A percentile compares a stretch with the other conserved stretches of the same genome.
Evolutionary conservation across 148 eudicot species (phyloP).

Genomic region (Chenopodium suecicum): DNA sequence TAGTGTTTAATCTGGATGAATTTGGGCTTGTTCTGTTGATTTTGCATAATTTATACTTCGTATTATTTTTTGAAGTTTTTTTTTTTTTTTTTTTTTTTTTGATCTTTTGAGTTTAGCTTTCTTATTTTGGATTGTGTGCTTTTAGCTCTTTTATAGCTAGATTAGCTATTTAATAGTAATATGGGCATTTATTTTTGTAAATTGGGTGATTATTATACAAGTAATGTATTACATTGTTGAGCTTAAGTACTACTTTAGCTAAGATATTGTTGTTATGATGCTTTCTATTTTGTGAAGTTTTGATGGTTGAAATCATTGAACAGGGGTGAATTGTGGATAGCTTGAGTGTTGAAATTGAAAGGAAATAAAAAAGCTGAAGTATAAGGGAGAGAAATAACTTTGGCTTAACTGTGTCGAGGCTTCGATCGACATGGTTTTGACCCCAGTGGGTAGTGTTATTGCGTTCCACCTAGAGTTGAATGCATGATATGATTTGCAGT

Average conservation of each 20-base stretch:
- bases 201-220: too few species aligned
- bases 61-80: too few species aligned
- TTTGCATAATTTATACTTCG: too few species aligned
- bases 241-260: background rate
- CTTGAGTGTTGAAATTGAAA: background rate
- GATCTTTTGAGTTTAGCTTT: background rate
- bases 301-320: constrained; percentile 1
- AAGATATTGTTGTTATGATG: background rate
- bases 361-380: background rate
- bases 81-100: too few species aligned
- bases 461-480: constrained; percentile 49
- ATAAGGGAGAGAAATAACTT: background rate
- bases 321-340: constrained; percentile 14
- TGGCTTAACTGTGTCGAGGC: constrained; percentile 10
- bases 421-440: constrained; percentile 27
- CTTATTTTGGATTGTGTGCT: background rate
- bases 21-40: background rate
- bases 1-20: background rate
- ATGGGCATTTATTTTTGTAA: too few species aligned
- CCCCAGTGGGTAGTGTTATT: constrained; percentile 31
- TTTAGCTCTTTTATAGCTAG: too few species aligned
- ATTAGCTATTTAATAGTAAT: background rate
- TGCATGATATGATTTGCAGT: constrained; percentile 70
- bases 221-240: too few species aligned
- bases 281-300: background rate